These are phyloP conservation scores for Colletotrichum truncatum DNA, from an alignment of 2,329 filamentous ascomycete genomes.

Conservation along the genomic window DNA sequence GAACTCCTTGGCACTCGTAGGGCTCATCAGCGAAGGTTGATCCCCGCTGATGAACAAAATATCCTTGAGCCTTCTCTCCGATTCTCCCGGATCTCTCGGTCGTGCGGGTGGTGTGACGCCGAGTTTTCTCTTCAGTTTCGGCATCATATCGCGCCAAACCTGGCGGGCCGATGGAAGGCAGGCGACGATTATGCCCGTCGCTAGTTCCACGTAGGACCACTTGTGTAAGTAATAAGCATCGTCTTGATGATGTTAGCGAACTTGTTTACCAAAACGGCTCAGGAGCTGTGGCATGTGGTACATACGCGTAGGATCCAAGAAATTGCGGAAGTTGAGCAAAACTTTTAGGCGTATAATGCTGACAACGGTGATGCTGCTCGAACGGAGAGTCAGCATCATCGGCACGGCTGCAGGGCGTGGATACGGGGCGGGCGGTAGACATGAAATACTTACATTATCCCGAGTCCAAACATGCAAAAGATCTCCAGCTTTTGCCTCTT, in stretches of 20 bases:
- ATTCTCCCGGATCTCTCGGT: neutral
- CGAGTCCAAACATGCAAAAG: constrained; percentile 48
- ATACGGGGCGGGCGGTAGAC: no score
- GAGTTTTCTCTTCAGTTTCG: neutral
- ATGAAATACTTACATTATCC: constrained; percentile 24
- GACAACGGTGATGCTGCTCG: constrained; percentile 44
- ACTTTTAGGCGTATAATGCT: constrained; percentile 47
- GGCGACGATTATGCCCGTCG: constrained; percentile 52
- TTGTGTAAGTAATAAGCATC: constrained; percentile 51
- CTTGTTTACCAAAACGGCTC: constrained; percentile 48
- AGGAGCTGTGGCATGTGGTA: neutral
- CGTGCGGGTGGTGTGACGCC: neutral
- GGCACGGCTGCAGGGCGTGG: neutral
- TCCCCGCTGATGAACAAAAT: neutral
- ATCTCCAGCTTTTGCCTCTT: constrained; percentile 47
- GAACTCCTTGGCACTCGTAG: neutral
- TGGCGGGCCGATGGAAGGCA: constrained; percentile 43
- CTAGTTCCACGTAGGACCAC: constrained; percentile 56
- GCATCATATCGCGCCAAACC: constrained; percentile 8
- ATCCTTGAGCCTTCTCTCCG: neutral
- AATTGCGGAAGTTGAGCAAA: constrained; percentile 52
- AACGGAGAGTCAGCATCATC: neutral
- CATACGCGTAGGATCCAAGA: constrained; percentile 44
- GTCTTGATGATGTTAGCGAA: constrained; percentile 35
- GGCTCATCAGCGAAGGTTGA: neutral